phyloP scores from a whole-genome alignment of 257 asterid species.

The Gardenia jasminoides region DNA sequence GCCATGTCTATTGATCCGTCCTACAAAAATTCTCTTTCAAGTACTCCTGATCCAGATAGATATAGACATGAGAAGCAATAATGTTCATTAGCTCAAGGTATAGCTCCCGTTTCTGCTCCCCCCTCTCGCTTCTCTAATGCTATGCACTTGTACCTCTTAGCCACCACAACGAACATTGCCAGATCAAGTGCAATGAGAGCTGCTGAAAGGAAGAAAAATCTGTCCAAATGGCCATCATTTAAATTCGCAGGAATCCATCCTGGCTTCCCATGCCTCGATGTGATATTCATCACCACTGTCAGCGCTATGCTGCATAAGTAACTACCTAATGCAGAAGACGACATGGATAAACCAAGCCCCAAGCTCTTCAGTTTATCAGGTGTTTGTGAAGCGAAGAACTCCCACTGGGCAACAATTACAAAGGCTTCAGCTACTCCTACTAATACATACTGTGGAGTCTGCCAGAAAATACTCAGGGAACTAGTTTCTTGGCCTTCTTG shows the following conservation, averaged over 20 bases:
- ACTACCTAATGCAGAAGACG: slow-evolving; percentile 78
- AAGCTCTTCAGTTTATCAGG: slow-evolving; percentile 71
- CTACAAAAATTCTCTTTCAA: not conserved
- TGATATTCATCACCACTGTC: slow-evolving; percentile 59
- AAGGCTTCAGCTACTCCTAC: slow-evolving; percentile 84
- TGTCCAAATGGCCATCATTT: slow-evolving; percentile 78
- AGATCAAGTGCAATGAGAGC: slow-evolving; percentile 60
- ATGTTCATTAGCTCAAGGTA: slow-evolving; percentile 24
- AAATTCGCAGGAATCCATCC: slow-evolving; percentile 78
- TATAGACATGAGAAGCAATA: not conserved
- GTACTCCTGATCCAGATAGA: not conserved
- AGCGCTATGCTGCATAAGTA: slow-evolving; percentile 59
- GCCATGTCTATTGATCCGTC: not conserved
- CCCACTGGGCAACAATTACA: slow-evolving; percentile 79
- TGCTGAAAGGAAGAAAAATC: slow-evolving; percentile 76
- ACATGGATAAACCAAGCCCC: slow-evolving; percentile 78
- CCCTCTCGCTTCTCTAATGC: slow-evolving; percentile 44
- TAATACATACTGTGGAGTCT: slow-evolving; percentile 74
- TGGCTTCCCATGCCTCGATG: slow-evolving; percentile 58
- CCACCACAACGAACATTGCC: slow-evolving; percentile 51
- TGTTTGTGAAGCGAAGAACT: slow-evolving; percentile 62
- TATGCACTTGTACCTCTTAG: slow-evolving; percentile 63
- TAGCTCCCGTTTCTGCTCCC: slow-evolving; percentile 25
- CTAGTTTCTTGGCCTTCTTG: slow-evolving; percentile 44
- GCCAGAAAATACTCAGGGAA: slow-evolving; percentile 73